Base-by-base conservation (phyloP, 805 yeast genomes). In the Candida boidinii region DNA sequence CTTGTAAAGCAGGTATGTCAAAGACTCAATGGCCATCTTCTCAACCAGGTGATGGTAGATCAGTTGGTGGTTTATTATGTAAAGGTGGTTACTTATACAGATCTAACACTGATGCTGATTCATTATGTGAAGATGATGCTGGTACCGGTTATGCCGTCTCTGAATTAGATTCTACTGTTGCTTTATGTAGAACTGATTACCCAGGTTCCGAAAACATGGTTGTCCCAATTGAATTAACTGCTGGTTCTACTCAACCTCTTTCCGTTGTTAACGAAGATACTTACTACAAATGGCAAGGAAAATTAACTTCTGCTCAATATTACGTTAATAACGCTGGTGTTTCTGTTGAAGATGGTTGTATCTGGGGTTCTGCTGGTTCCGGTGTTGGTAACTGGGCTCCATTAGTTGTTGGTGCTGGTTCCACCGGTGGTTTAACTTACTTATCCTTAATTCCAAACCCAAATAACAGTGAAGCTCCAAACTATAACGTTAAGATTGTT, bases 141-240 rank as follows among this genome's bases (percentile, higher is more conserved):
- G 67, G 75, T 35, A 58, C 79, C 33, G 94, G 94, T 30, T 54
- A 60, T 33, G 88, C 82, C 46, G 80, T 68, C 38, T 74, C 76
- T 49, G 67, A 82, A 48, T 62, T 84, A 38, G 53, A 58, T 44
- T 56, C 79, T 39, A 69, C 70, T 33, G 87, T 90, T 49, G 90
- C 97, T 39, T 64, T 92, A 52, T 92, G 98, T 73, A 83, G 96
- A 70, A 90, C 98, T 41, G 98, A 90, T 61, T 90, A 90, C 76
- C 98, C 98, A 54, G 98, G 98, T 67, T 80, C 96, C 44, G 98
- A 90, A 70, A 87, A 87, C 74, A 92, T 90, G 97, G 94, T 79
- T 46, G 72, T 90, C 41, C 97, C 98, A 58, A 88, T 97, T 39
- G 66, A 74, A 42, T 81, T 88, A 33, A 58, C 56, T 22, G 82